A percentile compares a stretch with the other conserved stretches of the same genome.
Conservation (phyloP, 805 yeast genomes). For the Cephaloascus albidus region DNA sequence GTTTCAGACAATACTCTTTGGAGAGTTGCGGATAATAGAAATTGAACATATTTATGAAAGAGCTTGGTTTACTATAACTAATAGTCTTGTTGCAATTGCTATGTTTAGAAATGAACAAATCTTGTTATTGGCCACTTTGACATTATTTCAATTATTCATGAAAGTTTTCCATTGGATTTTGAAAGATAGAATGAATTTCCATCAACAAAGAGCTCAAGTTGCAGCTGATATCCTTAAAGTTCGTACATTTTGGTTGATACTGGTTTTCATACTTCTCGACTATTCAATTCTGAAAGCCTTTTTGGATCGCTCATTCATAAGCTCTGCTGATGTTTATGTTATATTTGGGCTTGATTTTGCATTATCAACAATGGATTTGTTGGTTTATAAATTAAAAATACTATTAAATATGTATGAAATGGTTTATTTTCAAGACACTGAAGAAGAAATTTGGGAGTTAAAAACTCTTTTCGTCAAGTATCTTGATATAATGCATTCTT, state of each 20-base stretch:
- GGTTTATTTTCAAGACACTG: slow-evolving; percentile 32
- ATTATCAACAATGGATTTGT: slow-evolving; percentile 45
- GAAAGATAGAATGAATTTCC: slow-evolving; percentile 37
- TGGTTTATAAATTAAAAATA: slow-evolving; percentile 36
- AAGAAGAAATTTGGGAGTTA: slow-evolving; percentile 67
- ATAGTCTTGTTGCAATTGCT: slow-evolving; percentile 48
- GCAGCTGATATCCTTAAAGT: slow-evolving; percentile 20
- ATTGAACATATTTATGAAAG: slow-evolving; percentile 63
- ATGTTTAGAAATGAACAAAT: slow-evolving; percentile 40
- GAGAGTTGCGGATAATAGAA: slow-evolving; percentile 67
- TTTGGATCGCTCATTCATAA: slow-evolving; percentile 44
- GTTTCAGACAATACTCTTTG: slow-evolving; percentile 52
- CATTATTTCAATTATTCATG: slow-evolving; percentile 33
- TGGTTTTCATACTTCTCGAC: slow-evolving; percentile 40
- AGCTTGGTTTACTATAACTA: slow-evolving; percentile 55
- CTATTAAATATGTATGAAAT: slow-evolving; percentile 50
- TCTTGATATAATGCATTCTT: slow-evolving; percentile 42
- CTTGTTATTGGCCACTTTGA: slow-evolving; percentile 26
- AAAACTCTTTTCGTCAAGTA: slow-evolving; percentile 51
- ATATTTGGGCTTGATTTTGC: slow-evolving; percentile 74
- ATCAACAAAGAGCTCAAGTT: slow-evolving; percentile 19
- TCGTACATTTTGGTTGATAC: slow-evolving; percentile 34
- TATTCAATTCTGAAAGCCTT: slow-evolving; percentile 41
- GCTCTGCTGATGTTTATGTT: slow-evolving; percentile 46
- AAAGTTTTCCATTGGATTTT: slow-evolving; percentile 75